These are phyloP conservation scores for Elaeis oleifera DNA, from an alignment of 202 grass and related monocot species.

Conservation along the genomic window DNA sequence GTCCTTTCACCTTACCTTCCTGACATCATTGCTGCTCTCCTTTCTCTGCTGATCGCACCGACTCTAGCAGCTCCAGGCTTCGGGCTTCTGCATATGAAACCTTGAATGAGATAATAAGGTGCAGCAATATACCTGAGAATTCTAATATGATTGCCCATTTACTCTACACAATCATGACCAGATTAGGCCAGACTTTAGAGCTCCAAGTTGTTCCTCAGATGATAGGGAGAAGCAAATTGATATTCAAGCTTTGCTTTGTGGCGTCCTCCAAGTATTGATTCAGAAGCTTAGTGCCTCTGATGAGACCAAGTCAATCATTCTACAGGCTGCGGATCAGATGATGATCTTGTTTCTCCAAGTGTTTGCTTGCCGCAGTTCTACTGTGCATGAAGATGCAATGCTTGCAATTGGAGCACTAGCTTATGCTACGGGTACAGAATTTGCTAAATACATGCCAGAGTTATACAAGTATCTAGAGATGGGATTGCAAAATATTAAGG, in stretches of 20 bases:
- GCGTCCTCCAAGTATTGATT: conserved; percentile 51
- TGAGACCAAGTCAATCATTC: conserved; percentile 36
- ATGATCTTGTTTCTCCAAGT: conserved; percentile 43
- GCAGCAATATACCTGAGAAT: conserved; percentile 37
- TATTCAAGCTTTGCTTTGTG: conserved; percentile 55
- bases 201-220: conserved; percentile 39
- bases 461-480: conserved; percentile 49
- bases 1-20: conserved; percentile 43
- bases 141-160: conserved; percentile 40
- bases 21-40: conserved; percentile 40
- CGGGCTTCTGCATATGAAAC: conserved; percentile 46
- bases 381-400: conserved; percentile 65
- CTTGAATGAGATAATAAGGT: conserved; percentile 57
- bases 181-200: conserved; percentile 47
- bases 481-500: conserved; percentile 51
- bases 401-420: conserved; percentile 52
- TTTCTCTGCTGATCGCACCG: conserved; percentile 44
- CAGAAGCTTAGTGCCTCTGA: conserved; percentile 40
- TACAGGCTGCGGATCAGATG: conserved; percentile 47
- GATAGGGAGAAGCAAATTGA: conserved; percentile 58
- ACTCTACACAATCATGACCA: conserved; percentile 44
- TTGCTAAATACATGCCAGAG: conserved; percentile 61
- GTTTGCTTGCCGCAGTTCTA: conserved; percentile 47
- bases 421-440: conserved; percentile 50
- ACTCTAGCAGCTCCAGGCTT: conserved; percentile 32